phyloP scores from a whole-genome alignment of 352 stramenopile species.

The Pythium oligandrum region DNA sequence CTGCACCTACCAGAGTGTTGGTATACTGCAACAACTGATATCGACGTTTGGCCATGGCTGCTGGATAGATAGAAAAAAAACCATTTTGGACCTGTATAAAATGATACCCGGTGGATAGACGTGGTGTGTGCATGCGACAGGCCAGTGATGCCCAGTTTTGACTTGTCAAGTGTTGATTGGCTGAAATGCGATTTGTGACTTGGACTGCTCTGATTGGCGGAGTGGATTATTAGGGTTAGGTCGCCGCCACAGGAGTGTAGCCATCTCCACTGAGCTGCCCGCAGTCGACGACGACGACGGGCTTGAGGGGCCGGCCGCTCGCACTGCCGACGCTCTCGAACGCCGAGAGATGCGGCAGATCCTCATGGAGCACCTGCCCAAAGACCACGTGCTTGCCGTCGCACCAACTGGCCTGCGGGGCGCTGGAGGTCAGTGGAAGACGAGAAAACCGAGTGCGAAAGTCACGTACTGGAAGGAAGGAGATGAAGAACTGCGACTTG shows the following conservation, averaged over 20 bases:
- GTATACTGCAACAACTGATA: not conserved
- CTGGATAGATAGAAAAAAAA: not conserved
- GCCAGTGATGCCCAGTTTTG: slow-evolving; percentile 18
- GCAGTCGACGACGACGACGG: slow-evolving; percentile 53
- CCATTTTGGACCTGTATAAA: slow-evolving; percentile 2
- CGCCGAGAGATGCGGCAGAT: slow-evolving; percentile 42
- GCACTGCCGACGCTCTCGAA: slow-evolving; percentile 45
- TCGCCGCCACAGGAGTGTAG: slow-evolving; percentile 14
- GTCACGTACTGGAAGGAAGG: slow-evolving; percentile 56
- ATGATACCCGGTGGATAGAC: not conserved
- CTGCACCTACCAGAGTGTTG: not conserved
- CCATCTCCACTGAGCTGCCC: slow-evolving; percentile 48
- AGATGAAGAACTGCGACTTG: slow-evolving; percentile 99
- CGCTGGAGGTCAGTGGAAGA: too few relatives aligned
- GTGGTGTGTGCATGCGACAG: not conserved
- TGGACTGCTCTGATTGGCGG: slow-evolving; percentile 18
- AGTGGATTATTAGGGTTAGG: too few relatives aligned
- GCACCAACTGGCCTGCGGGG: slow-evolving; percentile 67
- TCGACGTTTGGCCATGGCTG: not conserved
- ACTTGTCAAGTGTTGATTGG: slow-evolving; percentile 54
- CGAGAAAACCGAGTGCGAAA: not conserved
- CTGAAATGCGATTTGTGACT: slow-evolving; percentile 20
- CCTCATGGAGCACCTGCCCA: slow-evolving; percentile 89
- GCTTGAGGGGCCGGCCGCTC: slow-evolving; percentile 38
- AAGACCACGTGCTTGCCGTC: slow-evolving; percentile 99